phyloP scores from a whole-genome alignment of 2,329 filamentous ascomycete genomes.

The Metarhizium album region DNA sequence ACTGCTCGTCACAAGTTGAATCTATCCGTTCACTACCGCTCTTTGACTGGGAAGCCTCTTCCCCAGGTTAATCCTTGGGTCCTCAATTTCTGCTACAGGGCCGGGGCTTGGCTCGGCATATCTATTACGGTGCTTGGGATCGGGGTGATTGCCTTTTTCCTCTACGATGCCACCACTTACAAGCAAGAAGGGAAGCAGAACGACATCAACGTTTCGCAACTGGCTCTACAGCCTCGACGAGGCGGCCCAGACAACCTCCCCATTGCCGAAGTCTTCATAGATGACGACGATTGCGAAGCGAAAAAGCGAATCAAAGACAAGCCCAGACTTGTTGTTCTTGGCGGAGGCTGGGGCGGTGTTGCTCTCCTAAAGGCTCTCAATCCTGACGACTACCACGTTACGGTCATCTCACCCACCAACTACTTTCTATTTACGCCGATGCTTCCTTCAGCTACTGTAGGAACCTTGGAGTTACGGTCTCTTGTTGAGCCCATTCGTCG shows the following conservation, averaged over 20 bases:
- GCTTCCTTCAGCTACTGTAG: slow-evolving; percentile 93
- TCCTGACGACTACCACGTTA: slow-evolving; percentile 89
- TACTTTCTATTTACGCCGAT: slow-evolving; percentile 98
- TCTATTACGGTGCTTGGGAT: slow-evolving; percentile 60
- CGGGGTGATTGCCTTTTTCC: slow-evolving; percentile 72
- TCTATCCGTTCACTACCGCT: slow-evolving; percentile 3
- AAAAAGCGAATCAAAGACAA: slow-evolving; percentile 71
- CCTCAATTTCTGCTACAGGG: slow-evolving; percentile 54
- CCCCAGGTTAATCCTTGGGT: slow-evolving; percentile 36
- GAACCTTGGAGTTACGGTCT: slow-evolving; percentile 82
- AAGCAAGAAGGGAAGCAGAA: slow-evolving; percentile 52
- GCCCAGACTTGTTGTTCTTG: slow-evolving; percentile 83
- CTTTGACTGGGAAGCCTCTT: slow-evolving; percentile 40
- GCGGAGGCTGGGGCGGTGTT: slow-evolving; percentile 91
- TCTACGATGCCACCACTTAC: slow-evolving; percentile 92
- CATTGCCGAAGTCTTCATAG: slow-evolving; percentile 76
- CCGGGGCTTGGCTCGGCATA: slow-evolving; percentile 53
- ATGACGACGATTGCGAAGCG: slow-evolving; percentile 71
- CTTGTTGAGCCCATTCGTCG: slow-evolving; percentile 86
- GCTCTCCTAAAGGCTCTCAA: slow-evolving; percentile 83
- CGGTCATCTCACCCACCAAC: slow-evolving; percentile 86
- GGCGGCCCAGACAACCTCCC: slow-evolving; percentile 94
- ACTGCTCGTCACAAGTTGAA: not conserved
- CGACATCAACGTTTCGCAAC: slow-evolving; percentile 75
- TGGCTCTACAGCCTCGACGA: slow-evolving; percentile 67